Evolutionary conservation across 2,329 filamentous ascomycete genomes (phyloP).

Genomic region (Fusarium sp.): DNA sequence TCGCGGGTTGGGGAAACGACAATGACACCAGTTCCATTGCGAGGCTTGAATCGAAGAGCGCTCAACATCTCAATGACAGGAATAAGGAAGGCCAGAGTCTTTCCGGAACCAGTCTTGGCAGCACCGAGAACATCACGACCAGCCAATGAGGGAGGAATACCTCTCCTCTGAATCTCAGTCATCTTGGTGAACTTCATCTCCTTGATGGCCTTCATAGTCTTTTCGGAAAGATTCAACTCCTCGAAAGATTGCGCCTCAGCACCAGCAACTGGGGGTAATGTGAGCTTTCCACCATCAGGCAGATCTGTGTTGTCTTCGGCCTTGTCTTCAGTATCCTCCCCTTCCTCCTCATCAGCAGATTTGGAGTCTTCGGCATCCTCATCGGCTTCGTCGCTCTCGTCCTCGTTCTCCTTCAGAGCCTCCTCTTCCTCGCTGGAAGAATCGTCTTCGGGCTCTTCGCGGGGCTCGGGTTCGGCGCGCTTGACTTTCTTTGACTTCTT

Average conservation of each 20-base stretch:
- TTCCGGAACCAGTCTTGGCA: conserved; percentile 95
- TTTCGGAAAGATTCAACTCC: conserved; percentile 87
- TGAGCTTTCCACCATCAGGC: conserved; percentile 56
- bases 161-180: conserved; percentile 92
- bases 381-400: conserved; percentile 47
- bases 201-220: conserved; percentile 86
- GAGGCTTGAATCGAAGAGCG: conserved; percentile 90
- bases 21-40: conserved; percentile 93
- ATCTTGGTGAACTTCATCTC: conserved; percentile 96
- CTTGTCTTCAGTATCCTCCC: conserved; percentile 46
- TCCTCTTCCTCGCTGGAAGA: conserved; percentile 47
- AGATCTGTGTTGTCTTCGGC: conserved; percentile 51
- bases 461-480: conserved; percentile 49
- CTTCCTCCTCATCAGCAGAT: conserved; percentile 44
- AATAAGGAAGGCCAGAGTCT: conserved; percentile 94
- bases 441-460: conserved; percentile 44
- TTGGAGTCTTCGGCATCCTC: conserved; percentile 49
- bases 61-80: conserved; percentile 94
- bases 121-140: conserved; percentile 94
- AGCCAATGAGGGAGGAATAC: conserved; percentile 88
- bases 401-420: conserved; percentile 45
- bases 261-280: conserved; percentile 64
- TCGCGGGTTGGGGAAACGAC: conserved; percentile 94
- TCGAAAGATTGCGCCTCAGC: conserved; percentile 78
- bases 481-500: conserved; percentile 60